Evolutionary conservation across 106 monocot genomes (phyloP).

Genomic region (Dendrobium nobile): DNA sequence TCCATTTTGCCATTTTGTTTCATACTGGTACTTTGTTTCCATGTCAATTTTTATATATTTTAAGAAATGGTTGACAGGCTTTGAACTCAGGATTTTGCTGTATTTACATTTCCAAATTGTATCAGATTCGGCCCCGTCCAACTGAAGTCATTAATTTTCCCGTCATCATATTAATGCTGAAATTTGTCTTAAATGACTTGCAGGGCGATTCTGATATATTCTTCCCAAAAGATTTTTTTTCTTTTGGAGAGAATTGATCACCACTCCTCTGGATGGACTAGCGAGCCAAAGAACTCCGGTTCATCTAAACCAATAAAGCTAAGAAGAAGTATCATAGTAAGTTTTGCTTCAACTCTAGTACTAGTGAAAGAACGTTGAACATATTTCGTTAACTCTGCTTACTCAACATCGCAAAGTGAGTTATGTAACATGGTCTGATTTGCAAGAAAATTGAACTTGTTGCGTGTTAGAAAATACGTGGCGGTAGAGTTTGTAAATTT

Average conservation of each 20-base stretch:
- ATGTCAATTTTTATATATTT: background rate
- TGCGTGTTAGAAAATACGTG: too few species aligned
- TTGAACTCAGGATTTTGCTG: background rate
- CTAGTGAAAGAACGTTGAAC: background rate
- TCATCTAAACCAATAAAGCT: slow-evolving; percentile 52
- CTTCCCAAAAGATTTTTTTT: slow-evolving; percentile 94
- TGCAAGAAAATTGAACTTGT: background rate
- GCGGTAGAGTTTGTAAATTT: too few species aligned
- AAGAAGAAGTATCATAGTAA: slow-evolving; percentile 82
- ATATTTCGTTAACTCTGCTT: background rate
- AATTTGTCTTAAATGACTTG: background rate
- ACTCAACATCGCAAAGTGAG: background rate
- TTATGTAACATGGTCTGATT: background rate
- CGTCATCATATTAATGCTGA: background rate
- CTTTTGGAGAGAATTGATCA: slow-evolving; percentile 88
- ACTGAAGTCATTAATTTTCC: too few species aligned
- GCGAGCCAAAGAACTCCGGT: slow-evolving; percentile 22
- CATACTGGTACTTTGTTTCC: background rate
- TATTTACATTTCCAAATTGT: background rate
- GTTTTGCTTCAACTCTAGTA: slow-evolving; percentile 9
- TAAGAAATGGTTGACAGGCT: background rate
- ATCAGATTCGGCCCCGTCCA: background rate
- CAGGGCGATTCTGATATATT: slow-evolving; percentile 98
- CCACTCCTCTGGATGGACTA: slow-evolving; percentile 57
- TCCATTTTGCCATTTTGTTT: too few species aligned